Conservation (phyloP, 2,329 filamentous ascomycete species). For the Aspergillus ochraceus region DNA sequence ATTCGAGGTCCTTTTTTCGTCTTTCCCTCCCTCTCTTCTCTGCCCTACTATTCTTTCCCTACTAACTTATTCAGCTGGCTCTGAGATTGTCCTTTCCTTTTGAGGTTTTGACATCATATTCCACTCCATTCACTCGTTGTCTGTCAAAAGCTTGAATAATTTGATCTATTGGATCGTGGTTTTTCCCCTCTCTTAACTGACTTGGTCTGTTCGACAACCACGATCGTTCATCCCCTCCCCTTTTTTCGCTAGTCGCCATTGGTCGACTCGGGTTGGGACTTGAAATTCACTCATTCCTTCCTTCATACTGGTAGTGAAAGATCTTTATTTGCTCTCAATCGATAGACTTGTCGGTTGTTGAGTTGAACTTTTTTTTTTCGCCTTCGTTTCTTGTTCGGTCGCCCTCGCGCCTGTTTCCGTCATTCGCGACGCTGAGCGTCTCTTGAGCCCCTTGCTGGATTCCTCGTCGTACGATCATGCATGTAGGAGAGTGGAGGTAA, state of each 20-base stretch:
- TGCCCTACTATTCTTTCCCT: conserved; percentile 5
- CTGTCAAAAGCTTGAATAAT: background rate
- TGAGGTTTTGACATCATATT: background rate
- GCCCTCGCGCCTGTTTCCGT: conserved; percentile 1
- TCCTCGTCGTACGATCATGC: conserved; percentile 14
- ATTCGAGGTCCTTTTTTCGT: conserved; percentile 11
- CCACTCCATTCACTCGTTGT: background rate
- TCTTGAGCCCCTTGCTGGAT: conserved; percentile 11
- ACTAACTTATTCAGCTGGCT: conserved; percentile 13
- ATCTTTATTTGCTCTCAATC: background rate
- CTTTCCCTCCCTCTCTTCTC: conserved; percentile 5
- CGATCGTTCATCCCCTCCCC: background rate
- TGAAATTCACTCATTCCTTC: background rate
- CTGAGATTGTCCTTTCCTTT: conserved; percentile 9
- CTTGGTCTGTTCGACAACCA: background rate
- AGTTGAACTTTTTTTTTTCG: background rate
- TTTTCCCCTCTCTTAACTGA: background rate
- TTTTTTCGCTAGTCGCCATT: background rate
- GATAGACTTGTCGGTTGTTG: background rate
- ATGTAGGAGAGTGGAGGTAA: conserved; percentile 16
- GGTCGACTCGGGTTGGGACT: background rate
- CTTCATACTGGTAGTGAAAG: background rate
- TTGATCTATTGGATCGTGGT: background rate
- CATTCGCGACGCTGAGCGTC: conserved; percentile 15
- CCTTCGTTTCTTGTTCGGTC: background rate